Conservation (phyloP, 768 basidiomycete species). For the Pulveroboletus sp. region DNA sequence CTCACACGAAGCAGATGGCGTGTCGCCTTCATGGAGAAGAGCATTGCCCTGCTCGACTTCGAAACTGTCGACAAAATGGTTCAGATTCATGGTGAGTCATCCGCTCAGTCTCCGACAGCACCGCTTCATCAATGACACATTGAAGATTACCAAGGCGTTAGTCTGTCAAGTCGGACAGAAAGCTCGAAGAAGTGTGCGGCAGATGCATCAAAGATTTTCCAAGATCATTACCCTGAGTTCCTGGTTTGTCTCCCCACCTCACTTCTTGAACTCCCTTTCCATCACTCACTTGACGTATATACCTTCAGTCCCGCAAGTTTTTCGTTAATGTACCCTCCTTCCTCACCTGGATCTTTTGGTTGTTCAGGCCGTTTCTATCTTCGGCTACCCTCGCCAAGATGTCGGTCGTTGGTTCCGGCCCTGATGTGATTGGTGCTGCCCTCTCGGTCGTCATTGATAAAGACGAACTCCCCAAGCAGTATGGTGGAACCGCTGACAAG, state of each 20-base stretch:
- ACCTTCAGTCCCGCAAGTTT: conserved; percentile 60
- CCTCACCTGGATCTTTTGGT: conserved; percentile 81
- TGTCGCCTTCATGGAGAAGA: conserved; percentile 70
- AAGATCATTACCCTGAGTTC: conserved; percentile 75
- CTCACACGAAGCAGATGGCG: conserved; percentile 56
- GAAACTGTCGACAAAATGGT: conserved; percentile 66
- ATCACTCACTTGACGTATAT: neutral
- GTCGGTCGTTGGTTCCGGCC: conserved; percentile 66
- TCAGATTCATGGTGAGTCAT: conserved; percentile 77
- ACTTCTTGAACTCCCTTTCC: conserved; percentile 12
- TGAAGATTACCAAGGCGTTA: conserved; percentile 75
- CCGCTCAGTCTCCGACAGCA: too few relatives aligned
- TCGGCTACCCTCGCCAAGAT: conserved; percentile 77
- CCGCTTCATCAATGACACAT: too few relatives aligned
- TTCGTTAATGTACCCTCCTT: conserved; percentile 78
- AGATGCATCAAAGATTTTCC: conserved; percentile 71
- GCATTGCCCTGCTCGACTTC: conserved; percentile 63
- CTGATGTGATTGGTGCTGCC: conserved; percentile 53
- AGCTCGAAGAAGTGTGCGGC: conserved; percentile 75
- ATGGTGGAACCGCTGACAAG: conserved; percentile 62
- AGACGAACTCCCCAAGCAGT: conserved; percentile 59
- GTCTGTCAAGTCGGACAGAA: conserved; percentile 59
- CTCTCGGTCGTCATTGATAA: conserved; percentile 54
- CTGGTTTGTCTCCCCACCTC: conserved; percentile 39
- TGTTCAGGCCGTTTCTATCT: conserved; percentile 71